phyloP scores from a whole-genome alignment of 1,284 basidiomycete genomes.

The Ustilago vetiveriae region DNA sequence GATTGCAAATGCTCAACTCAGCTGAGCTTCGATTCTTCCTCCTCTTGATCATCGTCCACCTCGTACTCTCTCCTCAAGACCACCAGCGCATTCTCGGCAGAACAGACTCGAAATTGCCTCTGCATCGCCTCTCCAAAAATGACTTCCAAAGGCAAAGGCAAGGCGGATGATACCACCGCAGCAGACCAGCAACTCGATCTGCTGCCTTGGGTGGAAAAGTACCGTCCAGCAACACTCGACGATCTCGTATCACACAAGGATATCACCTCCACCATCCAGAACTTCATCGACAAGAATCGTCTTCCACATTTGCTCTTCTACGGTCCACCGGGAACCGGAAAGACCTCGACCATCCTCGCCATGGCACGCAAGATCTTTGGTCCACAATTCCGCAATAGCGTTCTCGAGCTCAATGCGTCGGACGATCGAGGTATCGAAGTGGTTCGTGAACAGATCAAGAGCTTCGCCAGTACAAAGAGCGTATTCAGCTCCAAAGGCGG shows the following conservation, averaged over 20 bases:
- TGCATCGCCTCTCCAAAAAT: conserved; percentile 4
- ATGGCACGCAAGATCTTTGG: conserved; percentile 94
- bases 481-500: conserved; percentile 71
- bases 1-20: too few relatives aligned
- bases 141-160: conserved; percentile 44
- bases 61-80: too few relatives aligned
- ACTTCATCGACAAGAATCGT: conserved; percentile 93
- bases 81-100: not conserved
- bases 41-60: too few relatives aligned
- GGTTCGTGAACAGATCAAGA: conserved; percentile 97
- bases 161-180: conserved; percentile 23
- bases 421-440: conserved; percentile 99
- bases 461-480: conserved; percentile 94
- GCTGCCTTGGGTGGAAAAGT: conserved; percentile 65
- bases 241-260: conserved; percentile 65
- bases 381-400: conserved; percentile 81
- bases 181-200: conserved; percentile 28
- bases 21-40: conserved; percentile 1
- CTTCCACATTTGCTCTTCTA: conserved; percentile 96
- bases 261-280: conserved; percentile 68
- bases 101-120: too few relatives aligned
- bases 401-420: conserved; percentile 96
- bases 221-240: conserved; percentile 61
- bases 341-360: conserved; percentile 97
- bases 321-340: conserved; percentile 95